Base-by-base conservation (phyloP, 768 basidiomycete genomes). In the Pleurotus eryngii region DNA sequence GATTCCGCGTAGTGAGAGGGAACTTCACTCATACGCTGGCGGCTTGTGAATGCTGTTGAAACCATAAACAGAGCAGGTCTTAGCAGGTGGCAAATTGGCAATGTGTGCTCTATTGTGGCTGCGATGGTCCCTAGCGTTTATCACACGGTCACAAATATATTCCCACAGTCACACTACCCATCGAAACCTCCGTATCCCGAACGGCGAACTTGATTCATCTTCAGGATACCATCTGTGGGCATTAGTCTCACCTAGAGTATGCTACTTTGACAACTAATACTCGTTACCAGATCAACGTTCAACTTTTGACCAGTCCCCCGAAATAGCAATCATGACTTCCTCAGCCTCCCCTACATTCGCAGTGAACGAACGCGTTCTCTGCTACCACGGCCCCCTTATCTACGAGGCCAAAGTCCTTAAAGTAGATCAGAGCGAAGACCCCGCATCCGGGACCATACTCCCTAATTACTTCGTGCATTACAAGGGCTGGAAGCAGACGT, bases 401-500 rank as follows among this genome's bases (percentile, higher is more conserved):
- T 98, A 98, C 70, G 94, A 96, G 72, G 95, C 95, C 9, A 96
- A 98, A 72, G 78, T 98, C n/a, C 80, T 95, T 62, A 78, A 80
- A 61, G 69, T 73, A 3, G 84, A 87, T 58, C 79, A 74, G 40
- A 87, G 85, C 73, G 84, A 86, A 58, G 86, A 88, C 63, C 51
- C 51, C 18, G 1, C 49, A 27, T 35, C 51, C 4, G 39, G 39
- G 9, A 71, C 76, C 15, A 85, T 76, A 55, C 81, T 86, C 0
- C 83, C 85, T 3, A 92, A 96, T 65, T 98, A 92, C 72, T 87
- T 90, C 59, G 95, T 99, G 39, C 97, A 99, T 71, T 99, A 99
- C 80, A 97, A 98, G 72, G 97, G 97, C 7, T 99, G 97, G 97
- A 99, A 98, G 70, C 90, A 93, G 71, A 95, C 92, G 93, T 95